Percentiles rank a stretch among this genome's conserved stretches.
Evolutionary conservation across 805 yeast species (phyloP).

Genomic region (Spathaspora arborariae): DNA sequence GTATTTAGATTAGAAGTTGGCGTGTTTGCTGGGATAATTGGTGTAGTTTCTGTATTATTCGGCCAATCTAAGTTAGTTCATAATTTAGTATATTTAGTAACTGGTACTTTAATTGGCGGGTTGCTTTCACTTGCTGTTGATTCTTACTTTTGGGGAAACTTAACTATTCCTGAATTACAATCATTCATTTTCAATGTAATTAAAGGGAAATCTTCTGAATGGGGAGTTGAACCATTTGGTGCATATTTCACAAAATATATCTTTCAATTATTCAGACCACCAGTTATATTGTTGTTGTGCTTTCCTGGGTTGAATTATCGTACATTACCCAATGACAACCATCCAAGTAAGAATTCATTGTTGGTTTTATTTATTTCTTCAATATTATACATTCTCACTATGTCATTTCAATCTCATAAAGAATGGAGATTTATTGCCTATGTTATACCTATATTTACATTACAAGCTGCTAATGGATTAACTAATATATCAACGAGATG

Average conservation of each 20-base stretch:
- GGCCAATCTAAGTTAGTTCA: slow-evolving; percentile 43
- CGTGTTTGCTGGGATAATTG: slow-evolving; percentile 47
- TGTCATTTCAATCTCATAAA: slow-evolving; percentile 86
- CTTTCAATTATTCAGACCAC: slow-evolving; percentile 34
- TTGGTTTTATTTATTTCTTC: slow-evolving; percentile 50
- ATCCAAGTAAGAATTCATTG: slow-evolving; percentile 32
- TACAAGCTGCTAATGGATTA: slow-evolving; percentile 63
- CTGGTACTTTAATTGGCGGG: slow-evolving; percentile 54
- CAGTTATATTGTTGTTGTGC: slow-evolving; percentile 40
- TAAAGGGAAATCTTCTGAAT: slow-evolving; percentile 65
- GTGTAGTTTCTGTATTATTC: slow-evolving; percentile 40
- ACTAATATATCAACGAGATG: slow-evolving; percentile 22
- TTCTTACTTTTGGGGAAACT: slow-evolving; percentile 67
- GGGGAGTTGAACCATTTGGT: slow-evolving; percentile 81
- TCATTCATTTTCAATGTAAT: slow-evolving; percentile 74
- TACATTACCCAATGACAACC: too few species aligned
- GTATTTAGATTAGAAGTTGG: slow-evolving; percentile 74
- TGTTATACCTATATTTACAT: slow-evolving; percentile 62
- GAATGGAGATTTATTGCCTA: slow-evolving; percentile 92
- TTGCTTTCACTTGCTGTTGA: slow-evolving; percentile 52
- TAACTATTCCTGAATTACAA: slow-evolving; percentile 68
- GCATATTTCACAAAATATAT: slow-evolving; percentile 61
- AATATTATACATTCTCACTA: slow-evolving; percentile 49
- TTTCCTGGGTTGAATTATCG: slow-evolving; percentile 42
- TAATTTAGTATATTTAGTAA: slow-evolving; percentile 34